Evolutionary conservation across 306 rosid species (phyloP), one percentile per base, ranked within the genome.

Genomic region (Phaseolus lunatus): DNA sequence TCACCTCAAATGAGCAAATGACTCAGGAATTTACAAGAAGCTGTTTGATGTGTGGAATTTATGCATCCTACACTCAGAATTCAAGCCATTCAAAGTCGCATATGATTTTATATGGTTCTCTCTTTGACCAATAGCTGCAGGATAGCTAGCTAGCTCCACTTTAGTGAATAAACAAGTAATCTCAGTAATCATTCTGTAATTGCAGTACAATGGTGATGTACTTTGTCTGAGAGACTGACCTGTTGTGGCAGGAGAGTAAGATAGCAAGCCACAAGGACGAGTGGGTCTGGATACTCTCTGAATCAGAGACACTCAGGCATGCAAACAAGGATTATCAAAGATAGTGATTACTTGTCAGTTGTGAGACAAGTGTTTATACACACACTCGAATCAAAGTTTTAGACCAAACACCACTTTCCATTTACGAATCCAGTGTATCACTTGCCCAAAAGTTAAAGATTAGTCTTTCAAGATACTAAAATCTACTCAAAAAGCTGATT

Each of bases 261-360:
- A 78, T 78, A 68, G 62, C 54, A 58, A 58, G 41, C 71, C 67
- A 77, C 41, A 43, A 67, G 48, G 70, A 63, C 71, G 27, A 66
- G 64, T 47, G 77, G 20, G 77, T 72, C 83, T 70, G 65, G 65
- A 65, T 65, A 76, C 75, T 23, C 72, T 78, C 78, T 80, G 79
- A 73, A 69, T 64, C 69, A 73, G 27, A 41, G 31, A 80, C 58
- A 43, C 80, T 66, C 70, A 54, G 63, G 50, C 80, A 67, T 67
- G 52, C 56, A 74, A 66, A 65, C 75, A 54, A 80, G 79, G 75
- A 26, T 73, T 80, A 66, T 66, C 80, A 75, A 75, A 75, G 75
- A 44, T 35, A 74, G 56, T 66, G 47, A 39, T 48, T 27, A 12
- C 76, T 70, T 70, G 72, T 59, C 83, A 79, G 67, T 72, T 63